Conservation (phyloP, 2,329 filamentous ascomycete species). For the Sphaerulina vaccinii region DNA sequence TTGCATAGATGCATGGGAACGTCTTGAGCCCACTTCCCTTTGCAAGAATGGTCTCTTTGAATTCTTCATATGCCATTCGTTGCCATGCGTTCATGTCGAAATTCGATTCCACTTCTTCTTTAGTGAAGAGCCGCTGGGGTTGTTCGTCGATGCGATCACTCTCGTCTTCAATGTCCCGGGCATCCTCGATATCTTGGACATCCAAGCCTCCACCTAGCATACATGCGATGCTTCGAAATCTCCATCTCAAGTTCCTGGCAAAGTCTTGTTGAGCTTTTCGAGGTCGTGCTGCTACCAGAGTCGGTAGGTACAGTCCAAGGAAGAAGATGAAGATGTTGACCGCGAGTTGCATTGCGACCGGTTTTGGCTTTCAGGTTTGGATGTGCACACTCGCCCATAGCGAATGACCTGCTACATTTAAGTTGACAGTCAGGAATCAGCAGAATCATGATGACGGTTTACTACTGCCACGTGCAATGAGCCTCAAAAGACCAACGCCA, state of each 20-base stretch:
- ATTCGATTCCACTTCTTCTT: constrained; percentile 20
- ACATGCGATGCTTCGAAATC: too few species aligned
- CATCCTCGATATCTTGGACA: not conserved
- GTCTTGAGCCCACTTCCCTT: constrained; percentile 24
- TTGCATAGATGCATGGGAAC: constrained; percentile 25
- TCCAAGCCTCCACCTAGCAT: too few species aligned
- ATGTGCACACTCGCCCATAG: too few species aligned
- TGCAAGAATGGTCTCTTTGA: constrained; percentile 25
- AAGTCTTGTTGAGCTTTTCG: constrained; percentile 18
- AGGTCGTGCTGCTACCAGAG: constrained; percentile 17
- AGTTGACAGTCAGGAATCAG: too few species aligned
- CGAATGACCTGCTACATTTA: too few species aligned
- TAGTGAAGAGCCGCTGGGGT: constrained; percentile 5
- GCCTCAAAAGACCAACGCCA: too few species aligned
- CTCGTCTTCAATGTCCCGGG: not conserved
- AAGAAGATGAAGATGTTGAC: constrained; percentile 23
- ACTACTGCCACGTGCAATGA: too few species aligned
- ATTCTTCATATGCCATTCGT: constrained; percentile 23
- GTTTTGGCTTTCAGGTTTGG: not conserved
- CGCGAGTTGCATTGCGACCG: constrained; percentile 21
- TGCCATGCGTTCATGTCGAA: constrained; percentile 26
- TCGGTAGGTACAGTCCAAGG: constrained; percentile 19
- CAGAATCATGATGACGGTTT: too few species aligned
- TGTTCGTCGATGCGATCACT: not conserved
- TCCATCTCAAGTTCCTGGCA: constrained; percentile 5